These are phyloP conservation scores for Adansonia rubrostipa DNA, from an alignment of 441 rosid species.

Conservation along the genomic window DNA sequence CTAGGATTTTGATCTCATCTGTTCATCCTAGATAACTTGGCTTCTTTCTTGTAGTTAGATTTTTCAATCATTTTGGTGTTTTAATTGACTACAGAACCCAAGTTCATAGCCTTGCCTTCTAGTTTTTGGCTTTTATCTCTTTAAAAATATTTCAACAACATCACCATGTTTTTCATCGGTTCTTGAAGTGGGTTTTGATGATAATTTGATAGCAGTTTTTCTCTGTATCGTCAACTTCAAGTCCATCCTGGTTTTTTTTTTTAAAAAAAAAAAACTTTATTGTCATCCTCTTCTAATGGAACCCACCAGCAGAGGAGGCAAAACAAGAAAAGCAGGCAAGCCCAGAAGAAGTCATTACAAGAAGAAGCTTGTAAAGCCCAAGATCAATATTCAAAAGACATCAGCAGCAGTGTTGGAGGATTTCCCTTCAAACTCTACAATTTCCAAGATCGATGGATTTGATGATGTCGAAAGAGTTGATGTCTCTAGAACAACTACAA, in stretches of 20 bases:
- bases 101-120: not conserved
- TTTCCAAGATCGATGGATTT: constrained; percentile 10
- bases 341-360: not conserved
- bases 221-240: not conserved
- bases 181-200: not conserved
- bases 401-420: not conserved
- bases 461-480: constrained; percentile 21
- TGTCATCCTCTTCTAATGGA: not conserved
- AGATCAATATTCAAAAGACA: not conserved
- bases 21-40: not conserved
- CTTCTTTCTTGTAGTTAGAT: not conserved
- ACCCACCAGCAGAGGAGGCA: constrained; percentile 5
- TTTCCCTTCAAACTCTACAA: constrained; percentile 12
- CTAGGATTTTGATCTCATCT: constrained; percentile 13
- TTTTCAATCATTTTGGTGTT: not conserved
- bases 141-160: not conserved
- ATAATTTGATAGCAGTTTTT: not conserved
- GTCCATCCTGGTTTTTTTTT: not conserved
- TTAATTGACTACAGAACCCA: not conserved
- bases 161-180: not conserved
- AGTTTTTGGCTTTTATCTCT: not conserved
- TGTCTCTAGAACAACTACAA: constrained; percentile 18
- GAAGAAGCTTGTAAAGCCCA: constrained; percentile 3
- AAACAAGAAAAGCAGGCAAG: constrained; percentile 13
- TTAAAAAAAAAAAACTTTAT: not conserved